Percentiles rank a stretch among this genome's conserved stretches.
phyloP scores from a whole-genome alignment of 208 protist species.

The Trypanosoma scelopori region DNA sequence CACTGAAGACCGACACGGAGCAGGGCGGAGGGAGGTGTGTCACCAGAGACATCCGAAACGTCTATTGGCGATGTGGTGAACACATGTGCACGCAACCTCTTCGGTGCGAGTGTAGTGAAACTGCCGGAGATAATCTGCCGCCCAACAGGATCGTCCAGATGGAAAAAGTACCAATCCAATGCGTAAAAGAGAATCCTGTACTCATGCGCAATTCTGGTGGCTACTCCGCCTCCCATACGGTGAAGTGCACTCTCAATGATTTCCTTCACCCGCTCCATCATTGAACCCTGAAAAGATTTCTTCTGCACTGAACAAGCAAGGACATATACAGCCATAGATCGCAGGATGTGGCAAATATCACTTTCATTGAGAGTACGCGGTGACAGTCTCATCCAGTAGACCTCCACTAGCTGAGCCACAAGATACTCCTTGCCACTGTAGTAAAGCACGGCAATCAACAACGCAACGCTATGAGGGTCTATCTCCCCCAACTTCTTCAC shows the following conservation, averaged over 20 bases:
- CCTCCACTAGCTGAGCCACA: conserved; percentile 11
- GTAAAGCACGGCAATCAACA: conserved; percentile 20
- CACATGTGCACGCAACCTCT: conserved; percentile 8
- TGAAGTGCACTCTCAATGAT: not conserved
- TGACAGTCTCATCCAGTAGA: not conserved
- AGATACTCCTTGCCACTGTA: conserved; percentile 17
- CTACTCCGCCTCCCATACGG: conserved; percentile 2
- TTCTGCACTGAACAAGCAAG: conserved; percentile 15
- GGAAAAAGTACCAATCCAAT: conserved; percentile 27
- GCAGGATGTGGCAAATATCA: conserved; percentile 7
- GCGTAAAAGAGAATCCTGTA: conserved; percentile 26
- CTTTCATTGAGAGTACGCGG: not conserved
- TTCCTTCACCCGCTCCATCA: conserved; percentile 6
- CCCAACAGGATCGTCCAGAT: conserved; percentile 1
- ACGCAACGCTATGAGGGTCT: conserved; percentile 12
- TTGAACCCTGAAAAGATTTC: not conserved
- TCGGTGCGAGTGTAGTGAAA: conserved; percentile 17
- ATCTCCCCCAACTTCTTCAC: not conserved
- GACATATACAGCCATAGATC: conserved; percentile 20
- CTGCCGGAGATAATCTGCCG: conserved; percentile 5
- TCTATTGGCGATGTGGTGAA: conserved; percentile 6
- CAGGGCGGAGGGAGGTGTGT: conserved; percentile 6
- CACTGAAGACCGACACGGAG: conserved; percentile 14
- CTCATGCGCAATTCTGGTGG: conserved; percentile 13
- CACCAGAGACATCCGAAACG: not conserved